These are phyloP conservation scores for Glomus cerebriforme DNA, from an alignment of 192 early-diverging fungal genomes.

Conservation along the genomic window DNA sequence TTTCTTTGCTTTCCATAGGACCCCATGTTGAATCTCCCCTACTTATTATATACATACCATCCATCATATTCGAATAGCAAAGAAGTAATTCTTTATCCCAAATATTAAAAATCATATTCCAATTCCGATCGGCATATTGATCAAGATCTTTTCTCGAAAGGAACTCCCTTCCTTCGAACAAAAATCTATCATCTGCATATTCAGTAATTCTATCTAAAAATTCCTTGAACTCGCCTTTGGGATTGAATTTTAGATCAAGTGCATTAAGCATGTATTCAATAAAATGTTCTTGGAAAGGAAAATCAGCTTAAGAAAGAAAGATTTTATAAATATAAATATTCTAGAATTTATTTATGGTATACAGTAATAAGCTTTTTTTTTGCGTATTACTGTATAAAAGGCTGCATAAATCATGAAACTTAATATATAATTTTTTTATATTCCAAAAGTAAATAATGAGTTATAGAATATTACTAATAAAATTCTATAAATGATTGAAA, in stretches of 20 bases:
- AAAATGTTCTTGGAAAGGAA: too few relatives aligned
- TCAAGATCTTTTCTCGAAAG: not conserved
- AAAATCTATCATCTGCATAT: not conserved
- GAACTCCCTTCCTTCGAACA: not conserved
- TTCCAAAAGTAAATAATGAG: too few relatives aligned
- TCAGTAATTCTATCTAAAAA: not conserved
- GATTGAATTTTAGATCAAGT: conserved; percentile 1
- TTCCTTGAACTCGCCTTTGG: not conserved
- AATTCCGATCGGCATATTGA: not conserved
- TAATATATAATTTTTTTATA: too few relatives aligned
- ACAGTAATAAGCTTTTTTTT: too few relatives aligned
- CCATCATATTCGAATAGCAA: conserved; percentile 16
- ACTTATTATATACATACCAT: not conserved
- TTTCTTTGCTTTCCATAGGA: not conserved
- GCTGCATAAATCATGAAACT: too few relatives aligned
- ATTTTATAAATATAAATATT: too few relatives aligned
- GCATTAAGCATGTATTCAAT: not conserved
- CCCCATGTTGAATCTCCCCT: not conserved
- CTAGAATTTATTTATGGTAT: too few relatives aligned
- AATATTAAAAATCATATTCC: not conserved
- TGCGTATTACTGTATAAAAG: too few relatives aligned
- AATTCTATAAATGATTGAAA: too few relatives aligned
- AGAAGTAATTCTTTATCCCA: conserved; percentile 6
- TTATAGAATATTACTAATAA: too few relatives aligned
- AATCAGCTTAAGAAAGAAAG: too few relatives aligned